Conservation (phyloP, 1,284 basidiomycete genomes). For the Inonotus hispidus region DNA sequence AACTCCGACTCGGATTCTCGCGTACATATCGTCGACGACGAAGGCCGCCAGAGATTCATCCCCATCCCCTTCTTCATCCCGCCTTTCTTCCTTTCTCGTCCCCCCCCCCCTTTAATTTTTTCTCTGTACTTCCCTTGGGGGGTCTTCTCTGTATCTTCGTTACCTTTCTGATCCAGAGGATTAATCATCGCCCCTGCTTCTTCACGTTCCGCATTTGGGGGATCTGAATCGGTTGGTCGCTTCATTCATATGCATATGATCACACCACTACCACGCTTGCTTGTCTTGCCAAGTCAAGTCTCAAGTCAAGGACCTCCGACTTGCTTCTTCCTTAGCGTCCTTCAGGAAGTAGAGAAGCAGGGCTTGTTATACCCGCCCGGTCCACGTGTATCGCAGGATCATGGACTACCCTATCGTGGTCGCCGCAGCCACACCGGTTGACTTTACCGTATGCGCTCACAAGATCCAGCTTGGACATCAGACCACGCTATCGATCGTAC, state of each 20-base stretch:
- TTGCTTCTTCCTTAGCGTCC: no score
- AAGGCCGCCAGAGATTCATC: background rate
- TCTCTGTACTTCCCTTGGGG: background rate
- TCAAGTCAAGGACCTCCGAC: background rate
- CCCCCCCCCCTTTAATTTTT: background rate
- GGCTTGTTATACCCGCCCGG: background rate
- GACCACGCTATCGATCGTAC: background rate
- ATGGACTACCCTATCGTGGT: background rate
- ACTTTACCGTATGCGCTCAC: background rate
- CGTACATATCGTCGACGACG: no score
- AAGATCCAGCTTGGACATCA: background rate
- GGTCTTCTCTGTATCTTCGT: background rate
- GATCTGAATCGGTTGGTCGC: no score
- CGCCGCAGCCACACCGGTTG: background rate
- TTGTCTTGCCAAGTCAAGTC: background rate
- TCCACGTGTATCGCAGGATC: conserved; percentile 1
- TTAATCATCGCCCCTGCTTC: background rate
- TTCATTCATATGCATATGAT: no score
- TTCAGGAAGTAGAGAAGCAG: background rate
- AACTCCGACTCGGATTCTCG: background rate
- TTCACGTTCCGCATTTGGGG: background rate
- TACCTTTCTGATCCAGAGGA: background rate
- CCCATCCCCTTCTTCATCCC: background rate
- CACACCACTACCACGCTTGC: no score
- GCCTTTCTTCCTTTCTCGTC: background rate